Conservation (phyloP, 2,329 filamentous ascomycete species). For the Teratosphaeria pseudoeucalypti region DNA sequence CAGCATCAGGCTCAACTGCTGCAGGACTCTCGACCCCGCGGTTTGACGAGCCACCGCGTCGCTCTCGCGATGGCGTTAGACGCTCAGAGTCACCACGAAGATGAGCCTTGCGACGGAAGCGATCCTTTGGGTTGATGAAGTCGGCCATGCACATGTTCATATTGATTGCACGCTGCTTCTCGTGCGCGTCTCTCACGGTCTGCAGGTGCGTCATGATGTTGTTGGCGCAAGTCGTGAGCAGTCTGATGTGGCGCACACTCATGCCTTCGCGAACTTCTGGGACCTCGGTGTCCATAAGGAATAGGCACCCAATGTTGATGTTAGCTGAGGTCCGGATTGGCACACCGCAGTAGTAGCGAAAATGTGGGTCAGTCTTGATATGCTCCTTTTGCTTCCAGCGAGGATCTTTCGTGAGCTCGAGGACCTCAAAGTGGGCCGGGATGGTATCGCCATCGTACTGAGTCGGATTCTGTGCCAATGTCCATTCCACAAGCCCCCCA, state of each 20-base stretch:
- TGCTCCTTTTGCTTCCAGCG: constrained; percentile 22
- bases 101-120: constrained; percentile 8
- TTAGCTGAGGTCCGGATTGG: constrained; percentile 25
- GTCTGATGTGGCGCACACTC: neutral
- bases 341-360: constrained; percentile 26
- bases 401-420: constrained; percentile 20
- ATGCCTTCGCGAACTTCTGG: neutral
- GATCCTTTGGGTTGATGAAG: constrained; percentile 13
- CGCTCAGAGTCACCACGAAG: neutral
- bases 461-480: constrained; percentile 27
- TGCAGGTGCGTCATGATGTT: constrained; percentile 28
- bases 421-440: constrained; percentile 27
- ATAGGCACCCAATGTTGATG: constrained; percentile 24
- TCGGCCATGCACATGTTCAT: constrained; percentile 19
- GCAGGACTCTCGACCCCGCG: neutral
- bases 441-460: constrained; percentile 15
- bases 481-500: constrained; percentile 46
- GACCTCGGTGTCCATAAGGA: constrained; percentile 15
- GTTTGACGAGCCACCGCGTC: neutral
- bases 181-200: constrained; percentile 25
- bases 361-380: constrained; percentile 20
- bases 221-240: constrained; percentile 12
- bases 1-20: neutral
- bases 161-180: constrained; percentile 16
- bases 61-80: neutral